A percentile compares a stretch with the other conserved stretches of the same genome.
phyloP scores from a whole-genome alignment of 2,329 filamentous ascomycete species.

The Pestalotiopsis sp. region DNA sequence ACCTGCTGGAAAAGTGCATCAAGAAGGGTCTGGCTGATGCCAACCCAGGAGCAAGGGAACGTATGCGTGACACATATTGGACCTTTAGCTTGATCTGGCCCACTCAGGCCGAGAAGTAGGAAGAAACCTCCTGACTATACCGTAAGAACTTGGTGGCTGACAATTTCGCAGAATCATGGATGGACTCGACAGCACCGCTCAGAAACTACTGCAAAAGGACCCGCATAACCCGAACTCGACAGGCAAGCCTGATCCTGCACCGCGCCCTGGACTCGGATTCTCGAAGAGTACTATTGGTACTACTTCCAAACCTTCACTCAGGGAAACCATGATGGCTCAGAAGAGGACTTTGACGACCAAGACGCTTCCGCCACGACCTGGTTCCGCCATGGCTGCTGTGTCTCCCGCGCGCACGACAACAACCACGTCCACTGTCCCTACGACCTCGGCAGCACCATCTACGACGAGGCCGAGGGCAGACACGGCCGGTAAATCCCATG shows the following conservation, averaged over 20 bases:
- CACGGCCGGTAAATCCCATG: conserved; percentile 46
- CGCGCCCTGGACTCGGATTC: conserved; percentile 60
- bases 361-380: conserved; percentile 59
- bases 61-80: conserved; percentile 87
- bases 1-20: conserved; percentile 84
- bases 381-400: conserved; percentile 66
- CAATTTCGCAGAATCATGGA: conserved; percentile 69
- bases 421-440: conserved; percentile 36
- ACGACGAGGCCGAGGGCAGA: conserved; percentile 45
- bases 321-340: conserved; percentile 83
- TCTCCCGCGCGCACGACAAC: conserved; percentile 52
- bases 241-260: conserved; percentile 50
- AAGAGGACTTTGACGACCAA: conserved; percentile 62
- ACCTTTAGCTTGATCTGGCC: conserved; percentile 78
- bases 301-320: conserved; percentile 66
- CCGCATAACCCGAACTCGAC: conserved; percentile 77
- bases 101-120: conserved; percentile 72
- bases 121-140: conserved; percentile 19
- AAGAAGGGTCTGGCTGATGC: conserved; percentile 87
- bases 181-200: conserved; percentile 75
- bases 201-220: conserved; percentile 80
- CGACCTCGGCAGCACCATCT: conserved; percentile 35
- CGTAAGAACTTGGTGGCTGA: background rate
- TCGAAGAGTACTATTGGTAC: conserved; percentile 63
- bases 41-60: conserved; percentile 87